These are phyloP conservation scores for Aspergillus sojae DNA, from an alignment of 2,329 filamentous ascomycete species.

Conservation along the genomic window DNA sequence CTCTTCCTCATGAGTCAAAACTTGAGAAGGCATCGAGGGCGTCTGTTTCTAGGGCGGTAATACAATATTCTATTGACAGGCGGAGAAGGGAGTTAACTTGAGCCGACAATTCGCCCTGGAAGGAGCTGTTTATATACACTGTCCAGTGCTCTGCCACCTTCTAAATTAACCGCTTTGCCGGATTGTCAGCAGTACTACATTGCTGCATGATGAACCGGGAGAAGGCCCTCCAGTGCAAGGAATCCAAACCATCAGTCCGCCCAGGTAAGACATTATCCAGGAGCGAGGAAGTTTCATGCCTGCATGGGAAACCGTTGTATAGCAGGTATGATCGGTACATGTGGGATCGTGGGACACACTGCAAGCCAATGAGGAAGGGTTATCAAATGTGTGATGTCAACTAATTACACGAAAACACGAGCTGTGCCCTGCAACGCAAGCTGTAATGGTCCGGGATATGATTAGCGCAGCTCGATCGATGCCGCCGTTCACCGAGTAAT, in stretches of 20 bases:
- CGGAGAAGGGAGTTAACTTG: neutral
- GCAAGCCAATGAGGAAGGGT: neutral
- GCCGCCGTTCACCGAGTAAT: neutral
- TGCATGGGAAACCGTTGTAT: neutral
- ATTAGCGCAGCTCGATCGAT: neutral
- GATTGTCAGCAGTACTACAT: neutral
- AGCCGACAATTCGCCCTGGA: neutral
- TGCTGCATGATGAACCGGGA: neutral
- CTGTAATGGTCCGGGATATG: neutral
- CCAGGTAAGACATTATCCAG: neutral
- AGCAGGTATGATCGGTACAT: neutral
- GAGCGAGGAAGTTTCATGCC: neutral
- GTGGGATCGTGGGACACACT: neutral
- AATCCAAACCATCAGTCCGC: neutral
- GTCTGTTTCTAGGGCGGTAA: neutral
- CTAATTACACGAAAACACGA: neutral
- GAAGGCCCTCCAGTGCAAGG: neutral
- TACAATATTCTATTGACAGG: neutral
- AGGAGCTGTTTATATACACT: neutral
- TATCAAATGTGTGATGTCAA: neutral
- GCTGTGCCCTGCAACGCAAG: neutral
- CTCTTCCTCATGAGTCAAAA: neutral
- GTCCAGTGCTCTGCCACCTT: neutral
- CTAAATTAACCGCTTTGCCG: accelerated
- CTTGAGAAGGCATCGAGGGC: neutral